A percentile compares a stretch with the other conserved stretches of the same genome.
These are phyloP conservation scores for Aurinia saxatilis DNA, from an alignment of 345 rosid genomes.

Conservation along the genomic window DNA sequence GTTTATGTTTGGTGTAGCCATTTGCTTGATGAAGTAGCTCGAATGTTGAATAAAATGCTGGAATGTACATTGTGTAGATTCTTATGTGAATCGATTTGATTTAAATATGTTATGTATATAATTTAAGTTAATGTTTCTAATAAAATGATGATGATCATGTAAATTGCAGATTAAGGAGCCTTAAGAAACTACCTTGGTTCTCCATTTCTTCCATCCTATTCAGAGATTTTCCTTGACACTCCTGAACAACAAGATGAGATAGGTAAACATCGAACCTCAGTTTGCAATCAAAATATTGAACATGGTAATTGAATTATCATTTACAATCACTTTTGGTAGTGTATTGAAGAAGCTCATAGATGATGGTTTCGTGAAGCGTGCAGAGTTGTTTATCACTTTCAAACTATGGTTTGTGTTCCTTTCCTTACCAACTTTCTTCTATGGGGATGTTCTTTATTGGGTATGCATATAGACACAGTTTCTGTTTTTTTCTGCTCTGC, in stretches of 20 bases:
- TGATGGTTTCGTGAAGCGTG: conserved; percentile 38
- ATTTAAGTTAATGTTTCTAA: background rate
- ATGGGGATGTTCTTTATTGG: background rate
- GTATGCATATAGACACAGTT: background rate
- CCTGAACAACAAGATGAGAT: conserved; percentile 86
- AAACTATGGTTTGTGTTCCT: conserved; percentile 34
- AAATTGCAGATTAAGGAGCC: conserved; percentile 75
- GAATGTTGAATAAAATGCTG: no score
- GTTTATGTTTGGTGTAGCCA: no score
- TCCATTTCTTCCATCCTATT: conserved; percentile 92
- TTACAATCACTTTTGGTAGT: no score
- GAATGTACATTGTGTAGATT: no score
- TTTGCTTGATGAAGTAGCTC: no score
- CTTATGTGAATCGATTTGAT: no score
- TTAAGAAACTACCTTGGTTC: conserved; percentile 92
- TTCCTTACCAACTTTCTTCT: background rate
- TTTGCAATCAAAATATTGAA: no score
- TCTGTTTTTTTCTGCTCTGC: background rate
- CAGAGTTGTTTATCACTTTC: conserved; percentile 36
- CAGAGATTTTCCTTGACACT: conserved; percentile 92
- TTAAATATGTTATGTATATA: no score
- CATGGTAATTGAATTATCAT: no score
- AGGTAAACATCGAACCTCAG: conserved; percentile 47
- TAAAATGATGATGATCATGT: conserved; percentile 7
- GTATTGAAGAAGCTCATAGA: conserved; percentile 35